These are phyloP conservation scores for Begonia peltatifolia DNA, from an alignment of 306 rosid species.

Conservation along the genomic window DNA sequence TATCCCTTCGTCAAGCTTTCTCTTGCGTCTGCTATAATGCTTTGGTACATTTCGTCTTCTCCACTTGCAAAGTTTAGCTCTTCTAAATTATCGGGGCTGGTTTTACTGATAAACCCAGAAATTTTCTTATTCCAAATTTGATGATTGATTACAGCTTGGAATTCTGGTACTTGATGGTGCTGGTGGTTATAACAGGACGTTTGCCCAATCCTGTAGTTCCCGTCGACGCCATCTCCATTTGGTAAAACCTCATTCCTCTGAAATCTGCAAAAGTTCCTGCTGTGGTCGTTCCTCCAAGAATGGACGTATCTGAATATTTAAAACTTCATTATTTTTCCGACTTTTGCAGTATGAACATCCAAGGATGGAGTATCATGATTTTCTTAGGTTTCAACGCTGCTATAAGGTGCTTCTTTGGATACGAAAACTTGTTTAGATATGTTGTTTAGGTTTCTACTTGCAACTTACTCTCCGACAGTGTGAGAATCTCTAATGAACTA, in stretches of 20 bases:
- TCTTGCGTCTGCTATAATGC: background rate
- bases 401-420: constrained; percentile 32
- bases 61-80: background rate
- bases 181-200: constrained; percentile 60
- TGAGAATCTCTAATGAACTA: constrained; percentile 82
- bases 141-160: constrained; percentile 46
- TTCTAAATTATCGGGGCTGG: no score
- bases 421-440: background rate
- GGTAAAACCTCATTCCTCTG: constrained; percentile 19
- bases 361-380: constrained; percentile 73
- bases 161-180: constrained; percentile 74
- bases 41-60: background rate
- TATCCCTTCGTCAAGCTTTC: constrained; percentile 1
- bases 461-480: constrained; percentile 23
- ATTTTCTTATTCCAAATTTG: no score
- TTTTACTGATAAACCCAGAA: no score
- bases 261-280: no score
- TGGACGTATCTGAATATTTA: background rate
- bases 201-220: constrained; percentile 44
- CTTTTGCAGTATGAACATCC: constrained; percentile 49
- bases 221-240: constrained; percentile 64
- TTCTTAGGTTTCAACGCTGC: constrained; percentile 72
- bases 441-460: background rate
- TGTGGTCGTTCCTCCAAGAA: background rate
- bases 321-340: background rate